A percentile compares a stretch with the other conserved stretches of the same genome.
These are phyloP conservation scores for Candida broadrunensis DNA, from an alignment of 805 yeast species.

Conservation along the genomic window DNA sequence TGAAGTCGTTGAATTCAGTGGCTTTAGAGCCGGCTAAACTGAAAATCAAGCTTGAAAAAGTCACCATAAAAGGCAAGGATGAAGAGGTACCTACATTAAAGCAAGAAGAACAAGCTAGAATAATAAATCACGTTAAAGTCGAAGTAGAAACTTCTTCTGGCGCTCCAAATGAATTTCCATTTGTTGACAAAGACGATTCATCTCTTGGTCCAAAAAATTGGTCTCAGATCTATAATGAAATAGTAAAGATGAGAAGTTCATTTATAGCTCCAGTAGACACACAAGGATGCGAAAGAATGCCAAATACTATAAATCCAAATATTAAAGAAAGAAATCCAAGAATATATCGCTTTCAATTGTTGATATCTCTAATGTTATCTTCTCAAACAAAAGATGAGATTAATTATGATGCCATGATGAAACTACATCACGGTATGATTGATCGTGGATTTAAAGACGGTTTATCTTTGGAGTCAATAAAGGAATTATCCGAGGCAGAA, in stretches of 20 bases:
- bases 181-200: slow-evolving; percentile 3
- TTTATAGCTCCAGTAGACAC: slow-evolving; percentile 83
- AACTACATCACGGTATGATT: slow-evolving; percentile 48
- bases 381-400: slow-evolving; percentile 91
- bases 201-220: slow-evolving; percentile 42
- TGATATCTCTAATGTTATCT: slow-evolving; percentile 81
- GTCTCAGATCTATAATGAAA: slow-evolving; percentile 52
- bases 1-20: background rate
- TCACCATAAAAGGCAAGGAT: background rate
- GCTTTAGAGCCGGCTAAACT: background rate
- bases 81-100: background rate
- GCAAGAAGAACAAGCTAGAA: background rate
- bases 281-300: slow-evolving; percentile 75
- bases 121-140: slow-evolving; percentile 5
- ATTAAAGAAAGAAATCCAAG: slow-evolving; percentile 31
- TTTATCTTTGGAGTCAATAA: slow-evolving; percentile 53
- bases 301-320: slow-evolving; percentile 39
- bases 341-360: slow-evolving; percentile 63
- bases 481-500: slow-evolving; percentile 47
- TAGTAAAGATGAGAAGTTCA: slow-evolving; percentile 64
- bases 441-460: slow-evolving; percentile 45
- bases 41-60: background rate
- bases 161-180: slow-evolving; percentile 10
- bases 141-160: slow-evolving; percentile 1
- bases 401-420: slow-evolving; percentile 68